Base-by-base conservation (phyloP, 352 stramenopile genomes). In the Phytophthora niederhauseri region DNA sequence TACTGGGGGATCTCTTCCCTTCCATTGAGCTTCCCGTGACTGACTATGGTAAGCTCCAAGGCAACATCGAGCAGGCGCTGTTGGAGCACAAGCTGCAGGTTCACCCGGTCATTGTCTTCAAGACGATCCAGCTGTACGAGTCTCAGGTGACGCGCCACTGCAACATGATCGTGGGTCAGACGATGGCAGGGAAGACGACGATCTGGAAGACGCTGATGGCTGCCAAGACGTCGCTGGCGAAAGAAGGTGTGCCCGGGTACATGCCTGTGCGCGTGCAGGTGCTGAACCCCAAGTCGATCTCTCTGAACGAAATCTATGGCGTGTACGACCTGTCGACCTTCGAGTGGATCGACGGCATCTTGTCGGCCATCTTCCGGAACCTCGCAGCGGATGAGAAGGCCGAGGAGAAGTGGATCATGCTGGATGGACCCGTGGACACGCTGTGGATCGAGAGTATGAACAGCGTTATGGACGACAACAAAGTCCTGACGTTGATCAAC, bases 111-210 rank as follows among this genome's bases (percentile, higher is more conserved):
- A 98, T 98, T 49, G 89, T 98, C 43, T 96, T 93, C 65, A 99
- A 99, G 79, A 95, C 97, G 2, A 98, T 98, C 34, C 95, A 98
- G 66, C 78, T 98, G 54, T 98, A 97, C 64, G 95, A 98, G 57
- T 97, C 94, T 0, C 96, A 98, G 65, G 89, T 98, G 36, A 98
- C 97, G 20, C 92, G 95, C 1, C 97, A 98, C 59, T 97, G 95
- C 53, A 98, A 97, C 41, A 98, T 97, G 76, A 93, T 98, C 30
- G 95, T 98, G 6, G 95, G 95, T 0, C 92, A 97, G 56, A 98
- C 94, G 0, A 91, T 97, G 64, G 92, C 88, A 6, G 95, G 95
- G 19, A 97, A 97, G 46, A 94, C 87, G 15, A 96, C 88, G n/a
- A 89, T 92, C 36, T 94, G 88, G 87, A 94, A 92, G 64, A 93